Evolutionary conservation across 139 green algal genomes (phyloP).

Genomic region (Limnomonas spitsbergensis): DNA sequence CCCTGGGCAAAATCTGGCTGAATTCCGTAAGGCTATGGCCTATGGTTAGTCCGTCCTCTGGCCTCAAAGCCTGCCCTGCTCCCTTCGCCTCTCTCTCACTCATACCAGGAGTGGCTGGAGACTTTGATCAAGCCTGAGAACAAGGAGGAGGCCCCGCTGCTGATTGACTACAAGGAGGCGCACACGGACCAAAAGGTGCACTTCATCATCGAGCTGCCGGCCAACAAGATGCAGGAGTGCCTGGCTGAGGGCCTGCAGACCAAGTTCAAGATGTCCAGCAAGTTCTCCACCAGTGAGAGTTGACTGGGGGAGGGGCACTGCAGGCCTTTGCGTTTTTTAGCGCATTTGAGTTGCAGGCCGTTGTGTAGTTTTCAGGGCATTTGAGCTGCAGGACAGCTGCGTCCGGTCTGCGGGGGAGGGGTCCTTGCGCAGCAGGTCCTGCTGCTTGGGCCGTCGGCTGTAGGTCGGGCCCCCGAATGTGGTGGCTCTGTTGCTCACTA

Average conservation of each 20-base stretch:
- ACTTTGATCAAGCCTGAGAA: constrained; percentile 19
- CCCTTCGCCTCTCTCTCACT: too few relatives aligned
- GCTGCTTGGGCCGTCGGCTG: too few relatives aligned
- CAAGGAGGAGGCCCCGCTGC: constrained; percentile 40
- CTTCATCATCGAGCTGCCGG: constrained; percentile 57
- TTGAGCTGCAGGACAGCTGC: too few relatives aligned
- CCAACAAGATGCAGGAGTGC: constrained; percentile 48
- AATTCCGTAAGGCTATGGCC: too few relatives aligned
- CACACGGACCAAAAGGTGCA: constrained; percentile 88
- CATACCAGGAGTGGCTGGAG: constrained; percentile 22
- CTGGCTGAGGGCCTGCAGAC: constrained; percentile 61
- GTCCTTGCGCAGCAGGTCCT: too few relatives aligned
- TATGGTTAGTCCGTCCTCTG: too few relatives aligned
- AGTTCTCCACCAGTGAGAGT: constrained; percentile 67
- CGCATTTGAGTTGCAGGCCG: too few relatives aligned
- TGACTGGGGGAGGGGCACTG: neutral
- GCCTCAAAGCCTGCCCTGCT: neutral
- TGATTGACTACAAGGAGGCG: constrained; percentile 87
- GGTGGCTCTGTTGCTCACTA: too few relatives aligned
- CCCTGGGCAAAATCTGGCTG: too few relatives aligned
- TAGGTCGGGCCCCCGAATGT: too few relatives aligned
- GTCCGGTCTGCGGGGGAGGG: too few relatives aligned
- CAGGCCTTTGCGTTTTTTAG: neutral
- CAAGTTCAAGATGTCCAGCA: constrained; percentile 91
- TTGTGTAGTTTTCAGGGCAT: too few relatives aligned